These are phyloP conservation scores for Solanum pinnatisectum DNA, from an alignment of 257 asterid species.

Conservation along the genomic window DNA sequence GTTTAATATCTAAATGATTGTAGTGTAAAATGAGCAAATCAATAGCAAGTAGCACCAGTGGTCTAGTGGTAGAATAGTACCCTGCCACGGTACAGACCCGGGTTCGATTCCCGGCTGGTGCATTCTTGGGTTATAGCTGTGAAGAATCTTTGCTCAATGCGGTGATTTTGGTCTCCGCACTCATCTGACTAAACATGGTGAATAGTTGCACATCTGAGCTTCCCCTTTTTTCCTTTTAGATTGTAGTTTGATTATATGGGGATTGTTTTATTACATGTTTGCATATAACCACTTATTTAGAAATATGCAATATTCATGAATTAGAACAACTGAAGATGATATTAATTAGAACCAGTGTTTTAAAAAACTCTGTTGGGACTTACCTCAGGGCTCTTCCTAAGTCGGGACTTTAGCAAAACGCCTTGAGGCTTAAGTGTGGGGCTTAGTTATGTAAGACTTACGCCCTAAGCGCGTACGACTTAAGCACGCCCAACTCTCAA, in stretches of 20 bases:
- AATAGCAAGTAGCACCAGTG: conserved; percentile 41
- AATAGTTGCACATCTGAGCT: no score
- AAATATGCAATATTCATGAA: neutral
- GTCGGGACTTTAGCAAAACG: no score
- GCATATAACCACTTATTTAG: neutral
- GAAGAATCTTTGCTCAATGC: neutral
- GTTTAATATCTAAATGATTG: neutral
- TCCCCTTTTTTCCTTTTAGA: no score
- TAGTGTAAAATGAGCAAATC: no score
- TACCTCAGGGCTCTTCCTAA: no score
- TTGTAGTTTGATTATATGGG: no score
- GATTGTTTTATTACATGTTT: neutral
- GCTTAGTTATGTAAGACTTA: no score
- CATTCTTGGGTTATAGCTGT: conserved; percentile 1
- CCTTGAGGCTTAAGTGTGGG: no score
- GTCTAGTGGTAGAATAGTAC: conserved; percentile 89
- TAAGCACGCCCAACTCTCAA: no score
- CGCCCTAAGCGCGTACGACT: no score
- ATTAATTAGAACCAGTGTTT: no score
- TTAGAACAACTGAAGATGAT: neutral
- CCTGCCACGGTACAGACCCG: conserved; percentile 87
- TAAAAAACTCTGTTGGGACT: no score
- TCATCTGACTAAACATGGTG: neutral
- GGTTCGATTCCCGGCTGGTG: conserved; percentile 91
- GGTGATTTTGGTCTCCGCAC: neutral